phyloP scores from a whole-genome alignment of 768 basidiomycete genomes.

The Mycena crocata region DNA sequence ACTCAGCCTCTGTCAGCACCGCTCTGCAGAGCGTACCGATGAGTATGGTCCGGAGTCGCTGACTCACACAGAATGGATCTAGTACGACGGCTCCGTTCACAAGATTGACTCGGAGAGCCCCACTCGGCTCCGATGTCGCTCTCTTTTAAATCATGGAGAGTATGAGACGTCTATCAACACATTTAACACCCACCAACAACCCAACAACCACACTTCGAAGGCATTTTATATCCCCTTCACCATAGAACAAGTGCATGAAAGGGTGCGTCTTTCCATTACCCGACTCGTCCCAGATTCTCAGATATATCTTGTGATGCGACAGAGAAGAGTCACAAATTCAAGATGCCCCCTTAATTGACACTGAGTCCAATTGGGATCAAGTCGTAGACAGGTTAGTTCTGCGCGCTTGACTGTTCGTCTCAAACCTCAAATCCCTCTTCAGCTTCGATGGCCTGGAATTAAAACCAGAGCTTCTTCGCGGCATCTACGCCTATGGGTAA shows the following conservation, averaged over 20 bases:
- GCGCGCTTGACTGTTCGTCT: conserved; percentile 5
- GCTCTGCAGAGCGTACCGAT: no score
- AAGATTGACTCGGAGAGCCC: no score
- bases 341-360: conserved; percentile 85
- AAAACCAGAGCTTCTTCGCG: conserved; percentile 95
- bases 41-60: no score
- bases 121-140: no score
- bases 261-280: conserved; percentile 5
- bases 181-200: no score
- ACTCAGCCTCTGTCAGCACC: no score
- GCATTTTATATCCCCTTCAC: conserved; percentile 36
- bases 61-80: no score
- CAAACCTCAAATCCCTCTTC: conserved; percentile 33
- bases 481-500: conserved; percentile 97
- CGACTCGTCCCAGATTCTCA: neutral
- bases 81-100: no score
- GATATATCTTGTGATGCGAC: conserved; percentile 2
- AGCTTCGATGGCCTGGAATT: conserved; percentile 99
- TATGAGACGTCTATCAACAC: no score
- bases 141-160: no score
- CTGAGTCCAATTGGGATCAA: conserved; percentile 99
- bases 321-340: conserved; percentile 78
- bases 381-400: conserved; percentile 90
- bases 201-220: conserved; percentile 30
- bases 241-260: conserved; percentile 31